Evolutionary conservation across 2,329 filamentous ascomycete genomes (phyloP).

Genomic region (Colletotrichum paranaense): DNA sequence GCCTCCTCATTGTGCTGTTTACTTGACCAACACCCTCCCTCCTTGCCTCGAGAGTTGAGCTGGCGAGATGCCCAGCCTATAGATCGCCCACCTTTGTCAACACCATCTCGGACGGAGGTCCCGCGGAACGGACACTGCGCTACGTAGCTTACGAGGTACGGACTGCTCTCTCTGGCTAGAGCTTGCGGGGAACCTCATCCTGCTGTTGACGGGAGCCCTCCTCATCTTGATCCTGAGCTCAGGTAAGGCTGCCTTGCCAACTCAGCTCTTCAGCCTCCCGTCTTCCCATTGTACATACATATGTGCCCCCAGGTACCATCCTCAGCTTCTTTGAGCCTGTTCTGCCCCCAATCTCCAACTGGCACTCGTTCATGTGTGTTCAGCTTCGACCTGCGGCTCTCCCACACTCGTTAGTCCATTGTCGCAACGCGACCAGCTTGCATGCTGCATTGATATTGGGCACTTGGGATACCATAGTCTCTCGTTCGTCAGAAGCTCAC

Average conservation of each 20-base stretch:
- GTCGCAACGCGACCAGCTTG: slow-evolving; percentile 16
- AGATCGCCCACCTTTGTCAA: slow-evolving; percentile 9
- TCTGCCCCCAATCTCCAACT: slow-evolving; percentile 19
- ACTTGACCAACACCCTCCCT: slow-evolving; percentile 6
- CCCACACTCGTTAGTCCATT: slow-evolving; percentile 27
- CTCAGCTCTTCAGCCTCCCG: slow-evolving; percentile 29
- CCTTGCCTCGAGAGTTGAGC: background rate
- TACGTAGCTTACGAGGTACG: slow-evolving; percentile 22
- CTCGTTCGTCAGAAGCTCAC: slow-evolving; percentile 8
- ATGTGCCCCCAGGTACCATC: slow-evolving; percentile 29
- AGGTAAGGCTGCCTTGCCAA: slow-evolving; percentile 28
- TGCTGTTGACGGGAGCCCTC: background rate
- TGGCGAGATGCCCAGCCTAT: slow-evolving; percentile 1
- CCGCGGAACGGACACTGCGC: slow-evolving; percentile 2
- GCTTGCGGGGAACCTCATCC: slow-evolving; percentile 14
- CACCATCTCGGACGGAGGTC: slow-evolving; percentile 26
- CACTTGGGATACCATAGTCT: slow-evolving; percentile 3
- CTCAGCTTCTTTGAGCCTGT: slow-evolving; percentile 8
- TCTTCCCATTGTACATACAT: slow-evolving; percentile 29
- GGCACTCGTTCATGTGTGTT: slow-evolving; percentile 17
- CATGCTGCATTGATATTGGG: slow-evolving; percentile 10
- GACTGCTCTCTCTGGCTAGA: slow-evolving; percentile 6
- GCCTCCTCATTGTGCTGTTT: background rate
- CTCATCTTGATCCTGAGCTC: background rate
- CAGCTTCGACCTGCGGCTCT: slow-evolving; percentile 10